These are phyloP conservation scores for Botryotinia globosa DNA, from an alignment of 2,329 filamentous ascomycete genomes.

Conservation along the genomic window DNA sequence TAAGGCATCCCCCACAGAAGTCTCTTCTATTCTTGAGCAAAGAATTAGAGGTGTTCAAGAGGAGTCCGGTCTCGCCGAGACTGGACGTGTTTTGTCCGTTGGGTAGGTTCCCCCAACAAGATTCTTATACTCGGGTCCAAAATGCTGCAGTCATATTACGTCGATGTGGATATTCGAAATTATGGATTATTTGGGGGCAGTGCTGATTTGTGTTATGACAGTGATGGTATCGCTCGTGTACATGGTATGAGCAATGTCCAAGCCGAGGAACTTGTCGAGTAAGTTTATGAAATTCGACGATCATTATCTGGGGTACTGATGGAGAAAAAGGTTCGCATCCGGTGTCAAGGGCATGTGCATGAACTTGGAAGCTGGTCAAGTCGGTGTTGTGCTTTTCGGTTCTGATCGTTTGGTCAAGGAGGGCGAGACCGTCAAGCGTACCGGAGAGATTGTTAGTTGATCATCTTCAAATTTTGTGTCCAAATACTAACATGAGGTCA, in stretches of 20 bases:
- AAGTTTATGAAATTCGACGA: constrained; percentile 48
- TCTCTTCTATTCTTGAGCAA: constrained; percentile 99
- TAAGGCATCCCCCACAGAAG: constrained; percentile 95
- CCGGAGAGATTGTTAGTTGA: constrained; percentile 89
- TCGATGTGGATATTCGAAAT: neutral
- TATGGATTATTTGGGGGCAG: constrained; percentile 2
- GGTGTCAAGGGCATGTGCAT: constrained; percentile 99
- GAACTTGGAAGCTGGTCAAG: constrained; percentile 99
- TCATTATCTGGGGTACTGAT: constrained; percentile 26
- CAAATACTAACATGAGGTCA: constrained; percentile 42
- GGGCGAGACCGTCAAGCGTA: constrained; percentile 99
- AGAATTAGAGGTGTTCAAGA: constrained; percentile 98
- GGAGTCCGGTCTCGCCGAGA: constrained; percentile 95
- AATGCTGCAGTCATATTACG: neutral
- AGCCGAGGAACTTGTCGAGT: constrained; percentile 99
- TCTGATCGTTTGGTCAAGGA: constrained; percentile 99
- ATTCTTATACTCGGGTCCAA: constrained; percentile 6
- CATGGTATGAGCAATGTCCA: constrained; percentile 99
- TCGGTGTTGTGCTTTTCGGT: constrained; percentile 99
- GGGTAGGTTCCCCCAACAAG: constrained; percentile 66
- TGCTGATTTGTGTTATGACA: constrained; percentile 44
- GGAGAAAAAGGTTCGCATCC: constrained; percentile 78
- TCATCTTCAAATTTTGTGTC: neutral
- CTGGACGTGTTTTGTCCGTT: constrained; percentile 96
- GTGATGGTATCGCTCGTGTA: constrained; percentile 99